Conservation (phyloP, 306 rosid species). For the Dryas drummondii region DNA sequence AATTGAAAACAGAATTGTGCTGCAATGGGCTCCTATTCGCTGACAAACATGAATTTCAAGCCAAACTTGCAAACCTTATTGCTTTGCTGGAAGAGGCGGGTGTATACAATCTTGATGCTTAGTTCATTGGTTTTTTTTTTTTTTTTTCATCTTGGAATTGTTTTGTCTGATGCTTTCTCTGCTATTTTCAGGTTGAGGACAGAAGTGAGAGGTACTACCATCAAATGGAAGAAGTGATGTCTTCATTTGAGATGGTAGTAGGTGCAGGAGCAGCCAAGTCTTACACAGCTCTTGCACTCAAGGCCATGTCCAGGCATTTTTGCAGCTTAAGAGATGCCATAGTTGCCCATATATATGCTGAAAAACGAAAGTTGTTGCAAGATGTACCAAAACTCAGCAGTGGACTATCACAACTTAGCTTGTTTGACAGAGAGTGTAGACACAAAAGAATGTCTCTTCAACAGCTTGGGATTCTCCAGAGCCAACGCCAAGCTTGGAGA, state of each 20-base stretch:
- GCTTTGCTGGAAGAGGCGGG: slow-evolving; percentile 67
- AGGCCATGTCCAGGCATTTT: slow-evolving; percentile 87
- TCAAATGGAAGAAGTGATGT: slow-evolving; percentile 70
- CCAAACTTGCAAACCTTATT: slow-evolving; percentile 57
- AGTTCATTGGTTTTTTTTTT: not conserved
- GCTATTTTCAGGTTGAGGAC: slow-evolving; percentile 59
- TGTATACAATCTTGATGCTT: slow-evolving; percentile 6
- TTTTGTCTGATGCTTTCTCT: not conserved
- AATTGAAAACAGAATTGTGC: slow-evolving; percentile 55
- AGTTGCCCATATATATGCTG: slow-evolving; percentile 52
- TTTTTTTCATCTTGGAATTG: not conserved
- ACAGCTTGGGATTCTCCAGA: slow-evolving; percentile 64
- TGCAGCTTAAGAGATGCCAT: slow-evolving; percentile 68
- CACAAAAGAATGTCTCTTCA: slow-evolving; percentile 56
- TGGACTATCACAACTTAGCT: slow-evolving; percentile 61
- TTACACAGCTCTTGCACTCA: slow-evolving; percentile 77
- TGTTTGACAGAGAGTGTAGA: slow-evolving; percentile 55
- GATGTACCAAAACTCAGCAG: slow-evolving; percentile 58
- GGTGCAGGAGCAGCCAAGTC: slow-evolving; percentile 71
- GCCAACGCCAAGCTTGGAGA: slow-evolving; percentile 76
- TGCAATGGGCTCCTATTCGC: slow-evolving; percentile 46
- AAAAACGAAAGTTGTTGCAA: slow-evolving; percentile 53
- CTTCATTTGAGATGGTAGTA: slow-evolving; percentile 65
- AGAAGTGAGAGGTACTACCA: slow-evolving; percentile 71
- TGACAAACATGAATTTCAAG: slow-evolving; percentile 62